These are phyloP conservation scores for Austropuccinia psidii DNA, from an alignment of 1,284 basidiomycete species.

Conservation along the genomic window DNA sequence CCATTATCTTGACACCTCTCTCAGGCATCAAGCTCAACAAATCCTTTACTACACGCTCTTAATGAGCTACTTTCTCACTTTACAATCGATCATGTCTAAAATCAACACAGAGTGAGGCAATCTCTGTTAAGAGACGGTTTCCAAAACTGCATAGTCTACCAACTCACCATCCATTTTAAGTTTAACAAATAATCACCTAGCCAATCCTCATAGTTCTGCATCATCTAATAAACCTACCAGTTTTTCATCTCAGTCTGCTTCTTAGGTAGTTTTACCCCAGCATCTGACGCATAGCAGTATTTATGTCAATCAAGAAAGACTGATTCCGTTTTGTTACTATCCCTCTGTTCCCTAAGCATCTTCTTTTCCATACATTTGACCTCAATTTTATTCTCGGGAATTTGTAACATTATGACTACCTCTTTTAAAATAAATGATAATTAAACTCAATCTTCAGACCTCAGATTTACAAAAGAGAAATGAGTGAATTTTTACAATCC, in stretches of 20 bases:
- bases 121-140: slow-evolving; percentile 23
- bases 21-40: not conserved
- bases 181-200: not conserved
- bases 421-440: too few relatives aligned
- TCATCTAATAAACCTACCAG: not conserved
- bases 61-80: not conserved
- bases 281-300: not conserved
- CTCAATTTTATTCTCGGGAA: not conserved
- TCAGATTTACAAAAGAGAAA: too few relatives aligned
- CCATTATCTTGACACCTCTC: slow-evolving; percentile 14
- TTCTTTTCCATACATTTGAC: not conserved
- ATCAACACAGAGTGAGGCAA: not conserved
- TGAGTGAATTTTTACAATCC: too few relatives aligned
- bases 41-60: not conserved
- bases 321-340: not conserved
- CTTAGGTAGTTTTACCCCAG: not conserved
- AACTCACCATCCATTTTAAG: not conserved
- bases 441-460: too few relatives aligned
- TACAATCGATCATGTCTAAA: not conserved
- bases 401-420: too few relatives aligned
- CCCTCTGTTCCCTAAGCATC: not conserved
- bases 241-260: not conserved
- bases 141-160: slow-evolving; percentile 29
- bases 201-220: not conserved
- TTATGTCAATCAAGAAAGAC: not conserved